Evolutionary conservation across 441 rosid species (phyloP), one percentile per base, ranked within the genome.

Genomic region (Gossypium schwendimanii): DNA sequence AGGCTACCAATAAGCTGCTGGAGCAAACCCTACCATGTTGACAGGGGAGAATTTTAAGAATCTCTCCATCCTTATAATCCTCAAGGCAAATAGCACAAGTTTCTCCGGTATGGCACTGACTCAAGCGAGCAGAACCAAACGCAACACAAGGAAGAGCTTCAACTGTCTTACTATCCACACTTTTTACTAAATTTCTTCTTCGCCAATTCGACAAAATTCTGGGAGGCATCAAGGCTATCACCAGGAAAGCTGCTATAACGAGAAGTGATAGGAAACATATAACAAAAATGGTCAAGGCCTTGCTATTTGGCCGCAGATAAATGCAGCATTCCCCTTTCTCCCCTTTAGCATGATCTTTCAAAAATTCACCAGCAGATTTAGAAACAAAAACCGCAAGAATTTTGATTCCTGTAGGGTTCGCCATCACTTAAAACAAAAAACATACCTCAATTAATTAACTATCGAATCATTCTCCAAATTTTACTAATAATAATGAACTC

Each of bases 41-140:
- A 83, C 94, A 87, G 24, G 94, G 96, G 2, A 90, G 94, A 74
- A 85, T 76, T 77, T 85, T 90, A 55, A 92, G 81, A 77, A 50
- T 72, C 79, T 90, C 92, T 66, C 89, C 94, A 71, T 85, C 82
- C 74, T 74, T 78, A 75, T 87, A 92, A 80, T 92, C 91, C 84
- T 88, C 96, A 26, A 90, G 92, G 76, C 96, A 92, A 44, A 90
- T 87, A 0, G 90, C 84, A 81, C 97, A 90, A 18, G 93, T 89
- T 73, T 85, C 96, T 24, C 86, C 83, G 4, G 59, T 26, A 9
- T 72, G 82, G 67, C 70, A 79, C n/a, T 54, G 77, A 76, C 57
- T 64, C 54, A 68, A 79, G 47, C 52, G 39, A 23, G 81, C 71
- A 74, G 86, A 78, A 64, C 71, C 28, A 75, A 88, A 90, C 3